A percentile compares a stretch with the other conserved stretches of the same genome.
Conservation (phyloP, 352 stramenopile species). For the Globisporangium heterothallicum region DNA sequence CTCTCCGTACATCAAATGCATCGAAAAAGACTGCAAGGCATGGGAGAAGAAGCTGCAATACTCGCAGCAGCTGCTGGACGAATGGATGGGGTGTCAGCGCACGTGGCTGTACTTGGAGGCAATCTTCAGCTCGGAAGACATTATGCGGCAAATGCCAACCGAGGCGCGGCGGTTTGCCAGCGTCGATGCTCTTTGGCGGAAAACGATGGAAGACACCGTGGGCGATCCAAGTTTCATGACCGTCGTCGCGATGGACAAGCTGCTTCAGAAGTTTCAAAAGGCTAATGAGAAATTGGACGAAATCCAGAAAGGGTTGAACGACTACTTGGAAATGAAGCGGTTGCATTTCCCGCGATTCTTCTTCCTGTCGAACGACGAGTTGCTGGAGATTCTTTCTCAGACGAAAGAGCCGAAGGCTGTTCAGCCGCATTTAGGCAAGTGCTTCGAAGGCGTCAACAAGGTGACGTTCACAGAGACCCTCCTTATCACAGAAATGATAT, state of each 20-base stretch:
- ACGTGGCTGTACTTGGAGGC: constrained; percentile 95
- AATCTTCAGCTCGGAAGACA: constrained; percentile 94
- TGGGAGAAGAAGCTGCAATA: constrained; percentile 90
- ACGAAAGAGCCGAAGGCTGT: constrained; percentile 92
- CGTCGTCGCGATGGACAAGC: constrained; percentile 84
- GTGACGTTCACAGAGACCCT: constrained; percentile 90
- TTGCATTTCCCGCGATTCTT: constrained; percentile 93
- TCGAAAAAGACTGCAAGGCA: constrained; percentile 88
- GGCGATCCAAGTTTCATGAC: constrained; percentile 88
- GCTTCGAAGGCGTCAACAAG: constrained; percentile 88
- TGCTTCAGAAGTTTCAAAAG: constrained; percentile 90
- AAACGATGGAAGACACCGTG: constrained; percentile 90
- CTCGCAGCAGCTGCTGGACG: constrained; percentile 89
- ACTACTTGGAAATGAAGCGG: constrained; percentile 93
- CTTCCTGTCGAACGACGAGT: constrained; percentile 92
- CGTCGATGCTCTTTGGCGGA: constrained; percentile 88
- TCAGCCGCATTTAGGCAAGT: constrained; percentile 88
- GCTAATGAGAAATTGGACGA: constrained; percentile 93
- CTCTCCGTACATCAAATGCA: constrained; percentile 92
- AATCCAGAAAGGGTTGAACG: constrained; percentile 92
- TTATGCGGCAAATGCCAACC: constrained; percentile 94
- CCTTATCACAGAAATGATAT: constrained; percentile 93
- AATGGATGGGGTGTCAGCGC: constrained; percentile 92
- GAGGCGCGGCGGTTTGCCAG: constrained; percentile 86
- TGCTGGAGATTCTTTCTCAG: constrained; percentile 91